phyloP scores from a whole-genome alignment of 495 filamentous ascomycete genomes.

The Neurospora tetraspora region DNA sequence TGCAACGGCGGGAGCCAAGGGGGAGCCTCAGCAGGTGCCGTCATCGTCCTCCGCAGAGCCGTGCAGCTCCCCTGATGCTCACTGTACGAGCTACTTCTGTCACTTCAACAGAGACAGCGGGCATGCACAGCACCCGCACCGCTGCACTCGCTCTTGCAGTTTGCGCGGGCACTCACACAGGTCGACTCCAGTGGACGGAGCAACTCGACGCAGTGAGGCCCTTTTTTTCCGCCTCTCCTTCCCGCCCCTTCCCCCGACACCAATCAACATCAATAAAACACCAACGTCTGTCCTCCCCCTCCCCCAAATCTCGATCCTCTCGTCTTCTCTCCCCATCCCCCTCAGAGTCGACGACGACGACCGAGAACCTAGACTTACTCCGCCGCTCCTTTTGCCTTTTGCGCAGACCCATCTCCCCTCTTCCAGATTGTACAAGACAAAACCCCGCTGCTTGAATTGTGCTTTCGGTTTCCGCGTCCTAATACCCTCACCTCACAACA shows the following conservation, averaged over 20 bases:
- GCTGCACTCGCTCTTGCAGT: not conserved
- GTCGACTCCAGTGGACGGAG: not conserved
- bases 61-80: not conserved
- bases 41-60: not conserved
- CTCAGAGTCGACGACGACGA: not conserved
- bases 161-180: not conserved
- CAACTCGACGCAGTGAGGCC: not conserved
- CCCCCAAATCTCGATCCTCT: not conserved
- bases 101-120: not conserved
- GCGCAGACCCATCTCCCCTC: constrained; percentile 18
- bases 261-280: not conserved
- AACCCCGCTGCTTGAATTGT: not conserved
- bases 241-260: not conserved
- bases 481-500: constrained; percentile 3
- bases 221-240: constrained; percentile 5
- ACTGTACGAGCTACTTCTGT: not conserved
- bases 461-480: constrained; percentile 2
- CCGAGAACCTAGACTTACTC: constrained; percentile 37
- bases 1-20: not conserved
- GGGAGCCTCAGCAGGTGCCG: not conserved
- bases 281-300: not conserved
- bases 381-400: constrained; percentile 34
- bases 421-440: not conserved
- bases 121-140: not conserved
- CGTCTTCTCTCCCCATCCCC: not conserved